Evolutionary conservation across 441 rosid species (phyloP).

Genomic region (Croton setiger): DNA sequence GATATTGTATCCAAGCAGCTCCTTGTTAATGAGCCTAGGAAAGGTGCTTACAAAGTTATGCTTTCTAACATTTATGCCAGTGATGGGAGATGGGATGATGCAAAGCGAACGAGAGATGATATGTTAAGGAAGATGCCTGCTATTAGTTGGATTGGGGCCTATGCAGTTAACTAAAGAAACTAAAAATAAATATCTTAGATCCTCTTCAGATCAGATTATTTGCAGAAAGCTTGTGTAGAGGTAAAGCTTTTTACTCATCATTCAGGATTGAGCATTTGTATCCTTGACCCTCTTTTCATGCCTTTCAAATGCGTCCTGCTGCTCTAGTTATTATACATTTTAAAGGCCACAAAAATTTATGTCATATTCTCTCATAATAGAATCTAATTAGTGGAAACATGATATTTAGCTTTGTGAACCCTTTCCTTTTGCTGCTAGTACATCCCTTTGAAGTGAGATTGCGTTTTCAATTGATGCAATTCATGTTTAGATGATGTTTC

Average conservation of each 20-base stretch:
- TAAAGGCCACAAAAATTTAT: background rate
- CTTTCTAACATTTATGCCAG: conserved; percentile 77
- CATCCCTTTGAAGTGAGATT: background rate
- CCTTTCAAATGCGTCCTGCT: background rate
- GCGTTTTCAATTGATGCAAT: background rate
- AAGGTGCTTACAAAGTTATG: conserved; percentile 66
- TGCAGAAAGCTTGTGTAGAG: conserved; percentile 2
- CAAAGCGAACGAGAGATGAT: conserved; percentile 49
- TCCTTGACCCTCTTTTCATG: background rate
- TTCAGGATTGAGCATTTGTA: background rate
- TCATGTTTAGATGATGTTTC: background rate
- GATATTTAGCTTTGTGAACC: background rate
- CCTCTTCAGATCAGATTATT: background rate
- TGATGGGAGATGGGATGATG: conserved; percentile 75
- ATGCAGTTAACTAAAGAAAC: conserved; percentile 9
- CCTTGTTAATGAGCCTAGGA: conserved; percentile 43
- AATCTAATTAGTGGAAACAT: background rate
- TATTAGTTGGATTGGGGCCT: conserved; percentile 48
- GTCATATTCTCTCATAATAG: background rate
- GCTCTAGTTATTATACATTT: background rate
- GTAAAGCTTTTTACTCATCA: conserved; percentile 1
- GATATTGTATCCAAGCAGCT: conserved; percentile 58
- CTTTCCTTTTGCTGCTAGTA: background rate
- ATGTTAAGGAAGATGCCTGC: conserved; percentile 50
- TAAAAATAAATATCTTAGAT: background rate